Base-by-base conservation (phyloP, 345 rosid genomes). In the Limnanthes douglasii region DNA sequence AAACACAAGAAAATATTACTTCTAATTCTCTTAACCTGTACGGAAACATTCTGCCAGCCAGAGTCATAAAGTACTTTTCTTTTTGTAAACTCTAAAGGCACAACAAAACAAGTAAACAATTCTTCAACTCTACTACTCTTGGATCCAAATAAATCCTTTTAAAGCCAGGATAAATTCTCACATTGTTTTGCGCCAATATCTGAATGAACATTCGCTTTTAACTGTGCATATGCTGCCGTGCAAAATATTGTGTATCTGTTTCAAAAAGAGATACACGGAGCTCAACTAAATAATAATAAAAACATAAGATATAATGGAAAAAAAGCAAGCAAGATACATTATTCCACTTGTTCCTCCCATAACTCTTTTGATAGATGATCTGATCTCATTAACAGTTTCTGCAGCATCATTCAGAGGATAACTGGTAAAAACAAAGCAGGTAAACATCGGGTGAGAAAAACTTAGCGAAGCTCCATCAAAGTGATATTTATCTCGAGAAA, bases 301-400 rank as follows among this genome's bases (percentile, higher is more conserved):
- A 31, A 18, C 21, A 46, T 39, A 22, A 51, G 16, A 39, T 19
- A 16, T 15, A 28, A 0, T 5, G 6, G 11, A 39, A 31, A 31
- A 4, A 34, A 24, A 49, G 38, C 25, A 35, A 39, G 25, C 25
- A 45, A 37, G 9, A 20, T 83, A 83, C 98, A 90, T 24, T 33
- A 90, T 78, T 47, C 98, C 98, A 34, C 98, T 83, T 41, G 97
- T 88, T 15, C 97, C 97, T 46, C 97, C 97, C 97, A 83, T 83
- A 33, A 69, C 84, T 68, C 77, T 74, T 58, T 68, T 66, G 54
- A 83, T 48, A 31, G 97, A 66, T 47, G 78, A 68, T 43, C 92
- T 93, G 45, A 88, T 88, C 58, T 88, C 92, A 34, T 70, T 72
- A 22, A 83, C 65, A 33, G 95, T 88, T 67, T 88, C 97, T 0